Evolutionary conservation across 352 stramenopile genomes (phyloP), one percentile per base, ranked within the genome.

Genomic region (Phytophthora rubi): DNA sequence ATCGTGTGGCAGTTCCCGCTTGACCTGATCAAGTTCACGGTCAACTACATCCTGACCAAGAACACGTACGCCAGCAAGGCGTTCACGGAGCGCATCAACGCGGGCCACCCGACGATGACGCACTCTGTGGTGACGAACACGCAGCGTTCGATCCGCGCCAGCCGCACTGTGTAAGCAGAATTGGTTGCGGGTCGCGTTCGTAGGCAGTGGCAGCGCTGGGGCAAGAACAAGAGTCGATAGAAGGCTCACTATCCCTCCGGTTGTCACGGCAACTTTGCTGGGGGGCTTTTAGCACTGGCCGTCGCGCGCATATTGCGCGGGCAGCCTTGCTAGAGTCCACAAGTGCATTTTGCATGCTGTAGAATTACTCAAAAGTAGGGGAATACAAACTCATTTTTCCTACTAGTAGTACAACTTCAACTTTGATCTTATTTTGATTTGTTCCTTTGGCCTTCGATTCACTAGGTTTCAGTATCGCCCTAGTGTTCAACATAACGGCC

Each of bases 71-170:
- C 32, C 32, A 62, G 78, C 47, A 84, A 75, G 62, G 82, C 82
- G 47, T 90, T 90, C 69, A 84, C 73, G 48, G 79, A 81, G 59
- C 78, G 82, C 62, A 90, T 90, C 73, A 90, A 88, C 68, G 80
- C 80, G 0, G 82, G 82, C 51, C 82, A 90, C 71, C 82, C 33
- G 33, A 42, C 33, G 33, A 42, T 42, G 33, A 42, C 82, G 33
- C 78, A 88, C 76, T 81, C 70, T 45, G 67, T 73, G 1, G 80
- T 87, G 47, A 80, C 79, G 10, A 83, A 73, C 71, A 56, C 76
- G 68, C 76, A 81, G 71, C 76, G 80, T 28, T 85, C 79, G 53
- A 84, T 86, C 65, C 81, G 81, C 26, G 79, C 79, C 39, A 87
- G 76, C 67, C 75, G 77, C 68, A 85, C 76, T 4, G 76, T 86